A percentile compares a stretch with the other conserved stretches of the same genome.
Conservation (phyloP, 352 stramenopile species). For the Globisporangium nunn region DNA sequence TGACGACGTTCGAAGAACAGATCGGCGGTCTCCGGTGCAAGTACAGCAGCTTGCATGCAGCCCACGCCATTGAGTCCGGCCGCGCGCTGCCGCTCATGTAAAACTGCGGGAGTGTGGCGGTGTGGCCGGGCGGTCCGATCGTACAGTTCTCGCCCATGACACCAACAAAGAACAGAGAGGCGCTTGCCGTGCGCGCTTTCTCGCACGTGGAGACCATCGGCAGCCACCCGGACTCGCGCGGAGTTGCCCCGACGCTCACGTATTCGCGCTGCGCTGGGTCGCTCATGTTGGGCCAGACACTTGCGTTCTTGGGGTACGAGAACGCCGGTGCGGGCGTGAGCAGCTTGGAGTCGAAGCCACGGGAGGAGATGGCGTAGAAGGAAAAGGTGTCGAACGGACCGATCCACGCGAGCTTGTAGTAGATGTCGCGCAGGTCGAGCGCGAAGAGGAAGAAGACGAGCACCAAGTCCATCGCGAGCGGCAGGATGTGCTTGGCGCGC, state of each 20-base stretch:
- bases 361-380: constrained; percentile 13
- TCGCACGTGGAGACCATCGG: not conserved
- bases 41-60: constrained; percentile 45
- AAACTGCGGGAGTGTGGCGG: constrained; percentile 25
- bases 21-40: constrained; percentile 38
- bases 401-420: constrained; percentile 26
- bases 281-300: constrained; percentile 2
- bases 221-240: constrained; percentile 4
- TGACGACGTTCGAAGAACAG: constrained; percentile 53
- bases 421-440: constrained; percentile 28
- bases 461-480: not conserved
- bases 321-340: constrained; percentile 7
- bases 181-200: not conserved
- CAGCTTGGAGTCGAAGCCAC: constrained; percentile 6
- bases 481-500: not conserved
- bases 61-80: constrained; percentile 50
- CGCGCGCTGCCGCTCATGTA: constrained; percentile 25
- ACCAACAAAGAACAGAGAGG: constrained; percentile 9
- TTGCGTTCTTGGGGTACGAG: constrained; percentile 6
- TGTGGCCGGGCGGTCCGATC: constrained; percentile 10
- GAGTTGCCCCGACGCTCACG: not conserved
- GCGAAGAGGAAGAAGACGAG: constrained; percentile 21
- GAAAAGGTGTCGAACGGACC: constrained; percentile 17
- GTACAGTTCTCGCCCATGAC: constrained; percentile 18
- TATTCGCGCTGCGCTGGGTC: not conserved